Base-by-base conservation (phyloP, 1,284 basidiomycete genomes). In the Ustilago lituana region DNA sequence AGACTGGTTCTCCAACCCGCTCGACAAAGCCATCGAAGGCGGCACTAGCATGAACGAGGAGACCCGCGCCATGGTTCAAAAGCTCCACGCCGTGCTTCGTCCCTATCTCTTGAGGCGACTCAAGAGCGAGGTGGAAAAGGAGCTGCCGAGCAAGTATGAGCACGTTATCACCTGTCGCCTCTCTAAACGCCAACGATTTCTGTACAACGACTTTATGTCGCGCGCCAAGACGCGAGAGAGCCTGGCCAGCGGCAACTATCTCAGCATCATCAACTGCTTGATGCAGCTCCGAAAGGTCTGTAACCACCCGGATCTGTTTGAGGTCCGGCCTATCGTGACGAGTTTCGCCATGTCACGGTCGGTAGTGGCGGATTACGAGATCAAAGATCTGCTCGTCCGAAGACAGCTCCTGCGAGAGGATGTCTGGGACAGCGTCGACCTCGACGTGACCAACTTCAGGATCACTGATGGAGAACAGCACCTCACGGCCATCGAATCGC, bases 191-290 rank as follows among this genome's bases (percentile, higher is more conserved):
- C 95, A 98, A 77, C 90, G 94, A 6, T 95, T 93, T 82, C 87
- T 98, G 8, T 98, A 98, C 83, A 95, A 98, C 85, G 95, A 98
- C 82, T 98, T 97, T 85, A 97, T 98, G 94, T 87, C 90, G 5
- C 88, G 95, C 24, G 89, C 92, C 0, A 89, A 93, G 62, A 98
- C 95, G 2, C 87, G 88, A 36, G 89, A 92, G 74, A 92, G 92
- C 14, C 86, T 98, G 44, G 86, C 90, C 15, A 93, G 91, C 5
- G 95, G 94, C 3, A 94, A 94, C 54, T 87, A 86, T 73, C 83
- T 87, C 54, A 86, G 85, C 48, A 93, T 98, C 61, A 93, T 94
- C 83, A 98, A 98, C 82, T 92, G 95, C 61, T 86, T 98, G 59
- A 98, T 98, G 94, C 95, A 98, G 81, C 86, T 96, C 19, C 88